Conservation (phyloP, 176 grass and related monocot genomes). For the Cymbopogon citratus region DNA sequence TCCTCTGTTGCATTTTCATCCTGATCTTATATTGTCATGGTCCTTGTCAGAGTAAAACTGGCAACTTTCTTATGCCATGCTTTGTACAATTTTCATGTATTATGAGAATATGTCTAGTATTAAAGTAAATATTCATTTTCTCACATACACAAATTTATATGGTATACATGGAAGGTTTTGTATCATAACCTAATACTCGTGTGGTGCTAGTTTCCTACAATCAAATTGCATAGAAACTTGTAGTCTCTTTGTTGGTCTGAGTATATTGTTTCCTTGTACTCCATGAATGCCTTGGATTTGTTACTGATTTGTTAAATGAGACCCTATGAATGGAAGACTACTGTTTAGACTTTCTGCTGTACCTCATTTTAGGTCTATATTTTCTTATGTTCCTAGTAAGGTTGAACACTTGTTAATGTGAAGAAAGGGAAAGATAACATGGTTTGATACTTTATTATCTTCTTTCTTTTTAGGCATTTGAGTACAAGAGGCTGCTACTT, state of each 20-base stretch:
- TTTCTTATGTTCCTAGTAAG: background rate
- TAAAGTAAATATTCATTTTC: background rate
- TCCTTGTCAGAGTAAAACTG: background rate
- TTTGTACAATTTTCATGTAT: background rate
- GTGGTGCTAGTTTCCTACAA: background rate
- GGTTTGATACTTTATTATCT: constrained; percentile 4
- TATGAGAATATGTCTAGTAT: constrained; percentile 9
- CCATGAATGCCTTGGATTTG: background rate
- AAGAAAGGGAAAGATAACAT: background rate
- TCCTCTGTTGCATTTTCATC: background rate
- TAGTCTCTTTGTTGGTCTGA: background rate
- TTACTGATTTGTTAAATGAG: background rate
- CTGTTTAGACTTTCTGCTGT: background rate
- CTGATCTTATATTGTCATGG: background rate
- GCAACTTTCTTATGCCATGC: background rate
- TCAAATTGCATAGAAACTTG: background rate
- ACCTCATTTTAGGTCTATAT: background rate
- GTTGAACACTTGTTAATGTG: background rate
- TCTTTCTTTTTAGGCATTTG: constrained; percentile 63
- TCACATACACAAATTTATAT: background rate
- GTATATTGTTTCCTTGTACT: background rate
- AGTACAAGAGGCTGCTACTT: constrained; percentile 82
- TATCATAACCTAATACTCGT: background rate
- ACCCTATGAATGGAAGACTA: background rate
- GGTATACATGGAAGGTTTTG: background rate